Base-by-base conservation (phyloP, 1,284 basidiomycete genomes). In the Volvariella surrecta region DNA sequence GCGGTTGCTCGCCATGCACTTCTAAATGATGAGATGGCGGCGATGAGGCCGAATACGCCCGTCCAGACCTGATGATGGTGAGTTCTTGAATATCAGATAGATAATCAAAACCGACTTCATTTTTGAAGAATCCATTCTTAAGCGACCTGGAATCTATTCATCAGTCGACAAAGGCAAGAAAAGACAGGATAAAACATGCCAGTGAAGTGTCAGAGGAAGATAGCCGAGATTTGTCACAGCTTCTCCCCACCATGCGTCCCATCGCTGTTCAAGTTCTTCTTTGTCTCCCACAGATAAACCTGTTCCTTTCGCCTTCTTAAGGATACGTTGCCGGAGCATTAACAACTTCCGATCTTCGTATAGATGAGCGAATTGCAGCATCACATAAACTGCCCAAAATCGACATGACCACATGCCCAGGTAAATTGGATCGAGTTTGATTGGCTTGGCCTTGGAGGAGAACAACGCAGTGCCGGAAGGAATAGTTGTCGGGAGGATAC, bases 1-100 rank as follows among this genome's bases (percentile, higher is more conserved):
- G 78, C 74, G 13, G 82, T 86, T 1, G 85, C 85, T 43, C 72
- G 78, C 84, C 84, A 89, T 11, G 82, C 86, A 34, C 71, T 76
- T 49, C 78, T 67, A 65, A 87, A 86, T 3, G 82, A 76, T 6
- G 74, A 71, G 0, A 82, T 52, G 2, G 72, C 82, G 11, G 80
- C 79, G 42, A 82, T 61, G 19, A 84, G 62, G 7, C 80, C 79
- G 39, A 86, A 76, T 13, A 79, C 46, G 37, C 71, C 73, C 42
- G 79, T 67, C 77, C 79, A 80, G 16, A 70, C 56, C 85, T 87
- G 51, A 37, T 31, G 18, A 18, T 37, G 17, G 46, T 45, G 35
- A 51, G 45, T 37, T 17, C 24, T 18, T 39, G 35, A 39, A 37
- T 42, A 46, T 37, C 10, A 40, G 1, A 28, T 32, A 35, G 9